Evolutionary conservation across 1,139 yeast species (phyloP).

Genomic region (Zygosaccharomyces pseudobailii): DNA sequence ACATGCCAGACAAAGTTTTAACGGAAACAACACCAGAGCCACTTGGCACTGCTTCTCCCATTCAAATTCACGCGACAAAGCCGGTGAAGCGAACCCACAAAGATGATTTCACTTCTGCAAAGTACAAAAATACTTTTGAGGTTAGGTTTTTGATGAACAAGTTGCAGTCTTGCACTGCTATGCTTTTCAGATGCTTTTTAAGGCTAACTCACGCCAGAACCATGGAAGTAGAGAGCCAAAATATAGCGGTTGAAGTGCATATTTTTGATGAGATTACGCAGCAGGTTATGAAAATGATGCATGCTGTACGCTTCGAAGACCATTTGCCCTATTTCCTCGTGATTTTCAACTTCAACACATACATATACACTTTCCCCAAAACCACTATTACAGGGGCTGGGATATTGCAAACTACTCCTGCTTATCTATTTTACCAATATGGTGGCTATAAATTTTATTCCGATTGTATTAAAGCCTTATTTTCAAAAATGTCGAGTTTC

Average conservation of each 20-base stretch:
- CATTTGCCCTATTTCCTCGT: conserved; percentile 34
- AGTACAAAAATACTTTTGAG: conserved; percentile 57
- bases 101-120: conserved; percentile 45
- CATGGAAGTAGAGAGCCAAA: conserved; percentile 19
- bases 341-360: conserved; percentile 25
- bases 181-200: conserved; percentile 33
- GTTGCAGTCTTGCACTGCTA: conserved; percentile 46
- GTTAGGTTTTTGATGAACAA: conserved; percentile 48
- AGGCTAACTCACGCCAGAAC: conserved; percentile 28
- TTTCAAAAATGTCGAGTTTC: conserved; percentile 22
- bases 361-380: conserved; percentile 31
- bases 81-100: conserved; percentile 33
- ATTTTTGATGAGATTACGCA: conserved; percentile 27
- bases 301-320: conserved; percentile 15
- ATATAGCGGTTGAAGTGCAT: conserved; percentile 25
- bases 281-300: conserved; percentile 24
- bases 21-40: conserved; percentile 41
- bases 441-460: conserved; percentile 39
- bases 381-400: conserved; percentile 29
- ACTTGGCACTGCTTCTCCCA: conserved; percentile 34
- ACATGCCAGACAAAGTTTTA: conserved; percentile 46
- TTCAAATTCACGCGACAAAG: conserved; percentile 31
- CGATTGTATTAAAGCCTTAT: conserved; percentile 21
- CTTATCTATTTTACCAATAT: conserved; percentile 44
- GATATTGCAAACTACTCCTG: conserved; percentile 41